Percentiles rank a stretch among this genome's conserved stretches.
phyloP scores from a whole-genome alignment of 1,284 basidiomycete species.

The Heterobasidion irregulare region DNA sequence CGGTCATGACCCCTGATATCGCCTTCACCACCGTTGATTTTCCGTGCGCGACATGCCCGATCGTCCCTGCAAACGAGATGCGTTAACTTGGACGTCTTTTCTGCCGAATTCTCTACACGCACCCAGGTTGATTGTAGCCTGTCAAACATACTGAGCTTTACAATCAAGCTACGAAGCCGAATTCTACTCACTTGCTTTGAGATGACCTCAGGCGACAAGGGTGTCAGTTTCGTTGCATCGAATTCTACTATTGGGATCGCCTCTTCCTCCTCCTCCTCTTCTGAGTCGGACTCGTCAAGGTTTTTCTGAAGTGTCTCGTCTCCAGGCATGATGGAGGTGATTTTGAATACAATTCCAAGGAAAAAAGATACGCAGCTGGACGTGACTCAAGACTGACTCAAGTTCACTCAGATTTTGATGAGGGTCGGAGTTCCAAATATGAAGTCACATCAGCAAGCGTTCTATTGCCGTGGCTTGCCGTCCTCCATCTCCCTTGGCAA shows the following conservation, averaged over 20 bases:
- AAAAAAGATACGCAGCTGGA: neutral
- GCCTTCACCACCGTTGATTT: constrained; percentile 99
- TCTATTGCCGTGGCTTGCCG: too few species aligned
- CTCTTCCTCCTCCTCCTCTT: constrained; percentile 52
- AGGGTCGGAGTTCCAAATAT: too few species aligned
- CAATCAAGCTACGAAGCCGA: constrained; percentile 13
- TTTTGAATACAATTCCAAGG: neutral
- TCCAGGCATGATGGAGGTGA: constrained; percentile 35
- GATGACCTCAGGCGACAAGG: constrained; percentile 94
- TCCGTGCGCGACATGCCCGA: constrained; percentile 97
- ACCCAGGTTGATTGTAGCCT: constrained; percentile 88
- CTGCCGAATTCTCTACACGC: constrained; percentile 12
- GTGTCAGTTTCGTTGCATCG: constrained; percentile 78
- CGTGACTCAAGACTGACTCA: neutral
- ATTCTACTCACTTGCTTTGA: constrained; percentile 79
- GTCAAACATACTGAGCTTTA: constrained; percentile 2
- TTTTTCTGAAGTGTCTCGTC: constrained; percentile 57
- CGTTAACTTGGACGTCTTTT: constrained; percentile 3
- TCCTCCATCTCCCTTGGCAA: too few species aligned
- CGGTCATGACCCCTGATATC: constrained; percentile 98
- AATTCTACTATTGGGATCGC: constrained; percentile 57
- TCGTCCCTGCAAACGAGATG: constrained; percentile 54
- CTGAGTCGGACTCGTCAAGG: constrained; percentile 61
- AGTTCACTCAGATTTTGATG: neutral
- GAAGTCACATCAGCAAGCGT: too few species aligned